Percentiles rank a stretch among this genome's conserved stretches.
phyloP scores from a whole-genome alignment of 257 asterid genomes.

The Petrea volubilis region DNA sequence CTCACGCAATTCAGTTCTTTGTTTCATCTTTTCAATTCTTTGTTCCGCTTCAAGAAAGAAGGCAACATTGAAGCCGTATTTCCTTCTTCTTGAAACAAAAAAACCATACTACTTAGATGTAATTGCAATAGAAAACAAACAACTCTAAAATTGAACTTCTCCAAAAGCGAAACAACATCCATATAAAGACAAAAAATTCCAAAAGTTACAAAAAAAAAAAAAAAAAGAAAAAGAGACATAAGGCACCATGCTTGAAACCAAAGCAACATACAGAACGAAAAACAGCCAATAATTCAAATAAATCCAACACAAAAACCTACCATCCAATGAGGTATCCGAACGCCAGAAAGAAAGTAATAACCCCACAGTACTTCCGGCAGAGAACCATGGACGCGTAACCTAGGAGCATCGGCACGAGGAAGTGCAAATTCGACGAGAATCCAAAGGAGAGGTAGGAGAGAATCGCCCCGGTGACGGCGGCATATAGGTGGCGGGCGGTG shows the following conservation, averaged over 20 bases:
- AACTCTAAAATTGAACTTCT: not conserved
- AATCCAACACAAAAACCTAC: slow-evolving; percentile 34
- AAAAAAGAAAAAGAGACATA: not conserved
- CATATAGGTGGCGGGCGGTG: slow-evolving; percentile 71
- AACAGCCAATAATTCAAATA: not conserved
- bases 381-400: slow-evolving; percentile 88
- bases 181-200: not conserved
- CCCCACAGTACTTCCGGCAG: slow-evolving; percentile 67
- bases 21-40: too few relatives aligned
- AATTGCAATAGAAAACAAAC: not conserved
- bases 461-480: slow-evolving; percentile 73
- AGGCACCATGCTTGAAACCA: not conserved
- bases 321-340: slow-evolving; percentile 98
- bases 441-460: slow-evolving; percentile 85
- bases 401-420: slow-evolving; percentile 77
- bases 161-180: not conserved
- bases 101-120: not conserved
- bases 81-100: not conserved
- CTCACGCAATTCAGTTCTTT: not conserved
- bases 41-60: too few relatives aligned
- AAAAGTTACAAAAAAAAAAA: not conserved
- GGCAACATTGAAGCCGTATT: not conserved
- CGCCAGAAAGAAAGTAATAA: slow-evolving; percentile 66
- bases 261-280: slow-evolving; percentile 3
- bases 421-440: slow-evolving; percentile 88